Conservation (phyloP, 164 flowering plant genomes). For the Nymphaea thermarum region DNA sequence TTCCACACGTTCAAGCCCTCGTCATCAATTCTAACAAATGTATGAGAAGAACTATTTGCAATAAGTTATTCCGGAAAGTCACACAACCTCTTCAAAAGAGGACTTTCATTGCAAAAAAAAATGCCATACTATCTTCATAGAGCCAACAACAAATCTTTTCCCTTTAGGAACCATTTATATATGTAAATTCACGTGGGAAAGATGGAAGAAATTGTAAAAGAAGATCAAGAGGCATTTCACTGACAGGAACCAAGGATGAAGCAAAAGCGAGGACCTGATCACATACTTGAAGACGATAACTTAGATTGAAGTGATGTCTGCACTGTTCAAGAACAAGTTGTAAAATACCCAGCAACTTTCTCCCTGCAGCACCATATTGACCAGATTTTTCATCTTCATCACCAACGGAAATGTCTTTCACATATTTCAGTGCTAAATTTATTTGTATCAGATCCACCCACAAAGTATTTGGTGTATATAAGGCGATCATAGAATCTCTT, state of each 20-base stretch:
- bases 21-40: constrained; percentile 41
- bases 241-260: constrained; percentile 31
- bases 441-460: constrained; percentile 19
- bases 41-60: constrained; percentile 5
- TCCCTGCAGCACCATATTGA: constrained; percentile 14
- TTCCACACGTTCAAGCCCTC: constrained; percentile 69
- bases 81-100: constrained; percentile 26
- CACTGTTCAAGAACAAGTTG: constrained; percentile 65
- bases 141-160: constrained; percentile 30
- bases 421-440: constrained; percentile 8
- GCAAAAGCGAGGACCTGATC: constrained; percentile 58
- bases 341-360: constrained; percentile 45
- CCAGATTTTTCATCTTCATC: constrained; percentile 10
- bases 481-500: too few relatives aligned
- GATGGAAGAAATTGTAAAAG: constrained; percentile 60
- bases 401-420: constrained; percentile 12
- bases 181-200: constrained; percentile 68
- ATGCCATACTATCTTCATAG: constrained; percentile 10
- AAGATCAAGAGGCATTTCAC: constrained; percentile 51
- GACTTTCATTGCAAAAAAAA: constrained; percentile 6
- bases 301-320: constrained; percentile 89
- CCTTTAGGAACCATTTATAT: constrained; percentile 43
- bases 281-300: constrained; percentile 83
- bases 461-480: constrained; percentile 9
- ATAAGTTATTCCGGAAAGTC: constrained; percentile 44